These are phyloP conservation scores for Sclerotinia nivalis DNA, from an alignment of 2,329 filamentous ascomycete species.

Conservation along the genomic window DNA sequence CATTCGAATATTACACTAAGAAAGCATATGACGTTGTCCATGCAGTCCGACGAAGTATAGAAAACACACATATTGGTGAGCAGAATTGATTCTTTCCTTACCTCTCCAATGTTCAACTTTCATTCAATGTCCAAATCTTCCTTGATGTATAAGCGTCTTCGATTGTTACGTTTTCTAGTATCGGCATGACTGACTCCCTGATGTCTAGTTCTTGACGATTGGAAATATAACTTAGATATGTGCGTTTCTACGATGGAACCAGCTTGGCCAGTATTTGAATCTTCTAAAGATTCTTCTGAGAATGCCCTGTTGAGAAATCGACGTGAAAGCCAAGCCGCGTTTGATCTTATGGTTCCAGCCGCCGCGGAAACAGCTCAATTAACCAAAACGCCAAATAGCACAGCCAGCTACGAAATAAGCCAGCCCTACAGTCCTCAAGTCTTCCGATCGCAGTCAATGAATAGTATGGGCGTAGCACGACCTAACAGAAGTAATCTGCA, in stretches of 20 bases:
- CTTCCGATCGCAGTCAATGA: slow-evolving; percentile 25
- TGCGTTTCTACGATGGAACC: slow-evolving; percentile 37
- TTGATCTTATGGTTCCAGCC: slow-evolving; percentile 34
- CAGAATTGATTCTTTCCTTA: not conserved
- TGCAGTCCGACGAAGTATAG: slow-evolving; percentile 37
- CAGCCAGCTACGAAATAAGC: slow-evolving; percentile 30
- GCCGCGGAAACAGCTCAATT: slow-evolving; percentile 32
- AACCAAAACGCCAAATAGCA: slow-evolving; percentile 34
- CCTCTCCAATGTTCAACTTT: not conserved
- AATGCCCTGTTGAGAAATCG: slow-evolving; percentile 28
- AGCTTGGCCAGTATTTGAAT: slow-evolving; percentile 38
- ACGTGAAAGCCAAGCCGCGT: slow-evolving; percentile 37
- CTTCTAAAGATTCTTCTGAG: slow-evolving; percentile 30
- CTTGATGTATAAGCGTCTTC: not conserved
- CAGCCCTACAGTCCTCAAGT: slow-evolving; percentile 33
- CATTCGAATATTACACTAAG: slow-evolving; percentile 45
- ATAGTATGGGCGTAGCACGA: slow-evolving; percentile 17
- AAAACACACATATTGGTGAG: slow-evolving; percentile 35
- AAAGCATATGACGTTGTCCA: slow-evolving; percentile 41
- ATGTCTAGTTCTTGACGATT: slow-evolving; percentile 33
- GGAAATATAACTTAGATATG: slow-evolving; percentile 37
- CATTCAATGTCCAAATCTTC: not conserved
- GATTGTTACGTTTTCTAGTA: not conserved
- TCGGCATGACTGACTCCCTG: not conserved
- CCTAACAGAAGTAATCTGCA: slow-evolving; percentile 18